Conservation (phyloP, 176 grass and related monocot species). For the Zizania latifolia region DNA sequence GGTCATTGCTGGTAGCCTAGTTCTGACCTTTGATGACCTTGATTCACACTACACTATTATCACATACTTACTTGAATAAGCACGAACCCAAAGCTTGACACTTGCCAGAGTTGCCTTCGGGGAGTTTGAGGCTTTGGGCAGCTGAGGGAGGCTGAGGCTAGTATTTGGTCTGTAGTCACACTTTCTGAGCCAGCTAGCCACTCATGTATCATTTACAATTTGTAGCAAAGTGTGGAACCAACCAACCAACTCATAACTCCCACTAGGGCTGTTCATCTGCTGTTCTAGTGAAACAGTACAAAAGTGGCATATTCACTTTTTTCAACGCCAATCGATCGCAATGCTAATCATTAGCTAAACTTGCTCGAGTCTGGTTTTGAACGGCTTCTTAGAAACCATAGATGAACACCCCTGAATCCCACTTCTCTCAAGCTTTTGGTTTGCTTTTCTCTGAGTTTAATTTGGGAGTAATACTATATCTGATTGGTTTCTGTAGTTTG, state of each 20-base stretch:
- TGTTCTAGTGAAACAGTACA: no score
- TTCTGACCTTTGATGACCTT: neutral
- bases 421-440: neutral
- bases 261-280: no score
- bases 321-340: no score
- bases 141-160: neutral
- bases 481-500: neutral
- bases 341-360: no score
- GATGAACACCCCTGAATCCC: no score
- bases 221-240: neutral
- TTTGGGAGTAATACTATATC: neutral
- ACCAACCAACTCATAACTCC: neutral
- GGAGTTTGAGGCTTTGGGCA: neutral
- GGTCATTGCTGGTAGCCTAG: neutral
- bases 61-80: neutral
- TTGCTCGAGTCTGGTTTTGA: no score
- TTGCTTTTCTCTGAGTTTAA: neutral
- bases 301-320: no score
- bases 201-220: neutral
- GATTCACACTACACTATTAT: neutral
- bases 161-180: neutral
- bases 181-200: neutral
- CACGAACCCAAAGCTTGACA: neutral
- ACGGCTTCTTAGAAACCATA: no score
- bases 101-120: neutral